Base-by-base conservation (phyloP, 371 early-diverging fungal species). In the Furculomyces boomerangus region DNA sequence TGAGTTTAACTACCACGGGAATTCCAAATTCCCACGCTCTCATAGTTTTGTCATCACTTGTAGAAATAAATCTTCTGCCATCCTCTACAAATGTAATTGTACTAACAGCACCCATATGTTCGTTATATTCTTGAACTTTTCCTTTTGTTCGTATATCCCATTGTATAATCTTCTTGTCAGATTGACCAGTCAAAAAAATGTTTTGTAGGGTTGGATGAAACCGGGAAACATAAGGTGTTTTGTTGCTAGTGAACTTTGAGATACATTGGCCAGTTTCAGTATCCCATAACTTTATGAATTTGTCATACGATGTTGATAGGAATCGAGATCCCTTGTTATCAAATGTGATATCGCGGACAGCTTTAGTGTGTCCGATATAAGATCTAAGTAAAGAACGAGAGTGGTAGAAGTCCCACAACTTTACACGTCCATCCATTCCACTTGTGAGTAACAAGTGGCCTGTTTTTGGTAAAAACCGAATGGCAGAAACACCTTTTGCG, bases 21-120 rank as follows among this genome's bases (percentile, higher is more conserved):
- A 94, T 93, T 60, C 86, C 94, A 61, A 75, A 90, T 73, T 98
- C 98, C 96, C 96, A 98, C 30, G 85, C 92, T 51, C 96, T 77
- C 66, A 98, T 67, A 3, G 90, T 88, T 68, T 95, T 94, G 74
- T 98, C 98, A 66, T 94, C 95, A 14, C 86, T 84, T 1, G 95
- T 92, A 3, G 91, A 86, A 39, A 98, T 83, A 62, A 95, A 98
- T 48, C 92, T 78, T 55, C 92, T 72, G 65, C 87, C 87, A 2
- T 90, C 86, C 59, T 95, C 93, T 5, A 94, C 82, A 76, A 95
- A 95, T 0, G 93, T 93, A 53, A 98, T 86, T 29, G 90, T 86
- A 64, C 94, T 95, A 48, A 98, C 84, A 2, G 93, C 85, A 29
- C 92, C 95, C 67, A 89, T 63, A 74, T 98, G 98, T 68, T 93